These are phyloP conservation scores for Ophiostoma tasmaniense DNA, from an alignment of 2,329 filamentous ascomycete genomes.

Conservation along the genomic window DNA sequence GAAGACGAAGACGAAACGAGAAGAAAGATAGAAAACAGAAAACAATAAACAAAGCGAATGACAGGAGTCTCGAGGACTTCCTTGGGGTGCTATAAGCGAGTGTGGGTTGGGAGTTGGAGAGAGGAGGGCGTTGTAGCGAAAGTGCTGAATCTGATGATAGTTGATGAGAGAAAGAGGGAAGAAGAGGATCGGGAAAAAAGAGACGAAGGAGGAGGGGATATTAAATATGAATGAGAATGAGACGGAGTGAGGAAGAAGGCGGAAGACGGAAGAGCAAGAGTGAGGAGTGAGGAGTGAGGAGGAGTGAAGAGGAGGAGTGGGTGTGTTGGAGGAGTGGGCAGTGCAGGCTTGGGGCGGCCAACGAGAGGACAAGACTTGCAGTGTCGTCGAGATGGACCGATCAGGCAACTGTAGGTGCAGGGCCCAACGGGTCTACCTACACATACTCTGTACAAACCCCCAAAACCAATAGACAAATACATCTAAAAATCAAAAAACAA, in stretches of 20 bases:
- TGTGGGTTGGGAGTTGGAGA: conserved; percentile 30
- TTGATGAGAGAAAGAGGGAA: conserved; percentile 12
- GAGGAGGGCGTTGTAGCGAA: conserved; percentile 31
- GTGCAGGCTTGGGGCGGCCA: conserved; percentile 9
- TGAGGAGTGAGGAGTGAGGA: not conserved
- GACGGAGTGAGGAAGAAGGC: not conserved
- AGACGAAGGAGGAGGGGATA: conserved; percentile 13
- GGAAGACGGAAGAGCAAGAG: not conserved
- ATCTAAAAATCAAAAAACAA: not conserved
- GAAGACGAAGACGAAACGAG: not conserved
- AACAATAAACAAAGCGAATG: conserved; percentile 58
- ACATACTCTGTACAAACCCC: not conserved
- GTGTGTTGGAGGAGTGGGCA: conserved; percentile 6
- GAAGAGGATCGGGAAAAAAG: conserved; percentile 18
- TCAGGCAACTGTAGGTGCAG: not conserved
- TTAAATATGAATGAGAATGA: conserved; percentile 18
- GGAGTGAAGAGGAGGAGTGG: not conserved
- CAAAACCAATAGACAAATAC: no score
- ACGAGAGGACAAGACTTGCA: not conserved
- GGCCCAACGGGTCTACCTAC: not conserved
- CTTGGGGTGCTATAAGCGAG: conserved; percentile 45
- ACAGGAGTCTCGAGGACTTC: conserved; percentile 70
- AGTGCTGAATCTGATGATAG: conserved; percentile 24
- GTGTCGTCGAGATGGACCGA: not conserved
- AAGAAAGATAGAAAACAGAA: conserved; percentile 13